A percentile compares a stretch with the other conserved stretches of the same genome.
Conservation (phyloP, 2,329 filamentous ascomycete genomes). For the Zymoseptoria tritici region DNA sequence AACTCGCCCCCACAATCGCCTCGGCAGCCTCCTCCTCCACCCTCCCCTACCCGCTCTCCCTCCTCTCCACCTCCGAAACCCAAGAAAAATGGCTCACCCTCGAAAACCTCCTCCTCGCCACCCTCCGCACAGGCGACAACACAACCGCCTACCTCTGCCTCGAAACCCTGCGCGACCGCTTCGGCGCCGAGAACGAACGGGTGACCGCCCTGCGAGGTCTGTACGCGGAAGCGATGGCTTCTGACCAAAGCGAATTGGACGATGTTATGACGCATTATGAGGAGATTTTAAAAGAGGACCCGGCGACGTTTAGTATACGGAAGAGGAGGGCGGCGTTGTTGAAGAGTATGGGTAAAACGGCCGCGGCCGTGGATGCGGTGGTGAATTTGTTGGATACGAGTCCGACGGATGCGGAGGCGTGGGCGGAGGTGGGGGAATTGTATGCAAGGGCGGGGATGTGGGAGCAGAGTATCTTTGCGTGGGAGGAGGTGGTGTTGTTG, state of each 20-base stretch:
- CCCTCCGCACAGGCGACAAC: slow-evolving; percentile 77
- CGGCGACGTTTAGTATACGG: slow-evolving; percentile 73
- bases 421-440: slow-evolving; percentile 83
- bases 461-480: slow-evolving; percentile 73
- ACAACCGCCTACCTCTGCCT: slow-evolving; percentile 67
- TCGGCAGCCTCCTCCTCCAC: slow-evolving; percentile 30
- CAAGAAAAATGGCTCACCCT: slow-evolving; percentile 76
- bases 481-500: slow-evolving; percentile 84
- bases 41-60: slow-evolving; percentile 45
- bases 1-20: slow-evolving; percentile 36
- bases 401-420: slow-evolving; percentile 86
- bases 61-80: slow-evolving; percentile 54
- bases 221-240: slow-evolving; percentile 74
- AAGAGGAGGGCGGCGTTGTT: slow-evolving; percentile 80
- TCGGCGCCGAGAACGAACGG: slow-evolving; percentile 76
- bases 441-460: slow-evolving; percentile 75
- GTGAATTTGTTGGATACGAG: slow-evolving; percentile 70
- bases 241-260: slow-evolving; percentile 57
- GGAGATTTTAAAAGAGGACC: slow-evolving; percentile 62
- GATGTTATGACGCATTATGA: slow-evolving; percentile 71
- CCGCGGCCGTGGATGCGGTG: slow-evolving; percentile 68
- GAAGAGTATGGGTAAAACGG: slow-evolving; percentile 59
- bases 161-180: slow-evolving; percentile 67
- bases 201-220: slow-evolving; percentile 77
- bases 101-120: slow-evolving; percentile 80